Percentiles rank a stretch among this genome's conserved stretches.
These are phyloP conservation scores for Solanum habrochaites DNA, from an alignment of 257 asterid genomes.

Conservation along the genomic window DNA sequence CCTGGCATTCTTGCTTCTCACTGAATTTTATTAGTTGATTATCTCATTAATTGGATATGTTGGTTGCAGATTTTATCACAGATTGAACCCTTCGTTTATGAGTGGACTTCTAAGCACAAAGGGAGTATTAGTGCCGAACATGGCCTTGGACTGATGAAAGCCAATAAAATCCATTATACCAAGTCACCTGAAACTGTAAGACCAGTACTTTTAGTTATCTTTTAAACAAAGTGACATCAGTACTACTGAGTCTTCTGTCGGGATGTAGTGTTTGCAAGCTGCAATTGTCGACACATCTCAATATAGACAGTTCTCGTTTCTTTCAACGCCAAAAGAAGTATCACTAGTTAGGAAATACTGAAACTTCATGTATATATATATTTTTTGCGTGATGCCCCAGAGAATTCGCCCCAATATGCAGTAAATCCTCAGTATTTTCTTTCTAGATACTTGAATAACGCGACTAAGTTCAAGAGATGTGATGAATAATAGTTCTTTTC, in stretches of 20 bases:
- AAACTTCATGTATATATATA: neutral
- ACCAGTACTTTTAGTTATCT: neutral
- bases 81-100: conserved; percentile 92
- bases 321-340: neutral
- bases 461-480: neutral
- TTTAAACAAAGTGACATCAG: neutral
- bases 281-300: neutral
- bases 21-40: neutral
- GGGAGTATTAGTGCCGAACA: conserved; percentile 99
- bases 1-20: neutral
- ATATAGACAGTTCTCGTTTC: neutral
- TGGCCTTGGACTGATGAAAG: conserved; percentile 96
- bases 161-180: conserved; percentile 85
- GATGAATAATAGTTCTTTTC: neutral
- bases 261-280: neutral
- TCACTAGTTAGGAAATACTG: neutral
- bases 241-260: neutral
- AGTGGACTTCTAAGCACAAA: conserved; percentile 90
- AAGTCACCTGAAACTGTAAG: conserved; percentile 82
- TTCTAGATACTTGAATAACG: neutral
- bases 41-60: neutral
- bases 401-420: neutral
- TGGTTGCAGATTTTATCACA: conserved; percentile 53
- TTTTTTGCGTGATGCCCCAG: neutral
- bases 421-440: neutral